Evolutionary conservation across 441 rosid genomes (phyloP), one percentile per base, ranked within the genome.

Genomic region (Pelargonium fulgidum): DNA sequence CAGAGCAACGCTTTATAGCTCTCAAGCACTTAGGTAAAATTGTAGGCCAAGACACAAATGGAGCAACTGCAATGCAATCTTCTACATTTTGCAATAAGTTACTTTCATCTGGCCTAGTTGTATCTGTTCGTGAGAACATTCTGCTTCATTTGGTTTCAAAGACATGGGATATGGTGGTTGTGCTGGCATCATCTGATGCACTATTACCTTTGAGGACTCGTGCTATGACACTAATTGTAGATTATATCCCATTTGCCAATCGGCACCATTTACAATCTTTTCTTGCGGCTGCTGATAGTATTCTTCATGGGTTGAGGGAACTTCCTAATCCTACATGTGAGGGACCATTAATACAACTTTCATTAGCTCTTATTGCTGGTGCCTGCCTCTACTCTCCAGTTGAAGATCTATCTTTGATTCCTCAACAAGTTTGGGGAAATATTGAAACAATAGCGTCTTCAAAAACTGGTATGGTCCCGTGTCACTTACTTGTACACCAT

Each of bases 1-100:
- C 97, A 0, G 97, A 91, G 78, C 97, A 91, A 73, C 87, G 93
- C 11, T 74, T 82, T 65, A 79, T 87, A 70, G 91, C 80, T 22
- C 88, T 91, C 70, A 86, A 73, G 77, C 87, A 85, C 77, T 79
- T 91, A 73, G 86, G 86, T 65, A 81, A 79, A 79, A 70, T 91
- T 75, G 83, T 86, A 9, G 89, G 91, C 78, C 89, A 81, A 78
- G 91, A 83, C 72, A 54, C 52, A 16, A 76, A 70, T 77, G 81
- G 76, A 70, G 84, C 78, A 78, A 71, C 70, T 48, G 69, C 67
- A n/a, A 41, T 70, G 26, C 69, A 71, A 68, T 78, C 78, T 69
- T 74, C 88, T 68, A 68, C 66, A 73, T 66, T 76, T 68, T 69
- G 75, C 50, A 62, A 73, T 69, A 81, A 79, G 68, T 68, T 81